Evolutionary conservation across 2,329 filamentous ascomycete genomes (phyloP), one percentile per base, ranked within the genome.

Genomic region (Sporothrix dimorphospora): DNA sequence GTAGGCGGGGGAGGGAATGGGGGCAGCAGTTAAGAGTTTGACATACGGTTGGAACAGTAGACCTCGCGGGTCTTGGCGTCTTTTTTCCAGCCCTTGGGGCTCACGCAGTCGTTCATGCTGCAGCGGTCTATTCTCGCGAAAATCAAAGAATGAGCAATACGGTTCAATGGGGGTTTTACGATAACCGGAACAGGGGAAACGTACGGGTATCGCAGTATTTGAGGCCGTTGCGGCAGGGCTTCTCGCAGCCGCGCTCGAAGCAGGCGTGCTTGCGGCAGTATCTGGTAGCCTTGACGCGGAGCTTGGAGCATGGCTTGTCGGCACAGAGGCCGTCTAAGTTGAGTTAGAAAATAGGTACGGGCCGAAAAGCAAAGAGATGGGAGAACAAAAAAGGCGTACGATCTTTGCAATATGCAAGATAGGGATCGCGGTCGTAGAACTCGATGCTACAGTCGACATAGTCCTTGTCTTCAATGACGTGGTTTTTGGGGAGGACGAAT

Each of bases 261-360:
- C 74, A 75, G 49, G 67, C 73, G 30, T 75, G 74, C 47, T 72
- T 71, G 30, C 61, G 66, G 66, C 74, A 75, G 69, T 71, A 49
- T 1, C 40, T n/a, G 9, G 72, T 67, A 4, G 49, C 57, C 16
- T 45, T 65, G 14, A 72, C 38, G 21, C 73, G 68, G 3, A 72
- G 27, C 11, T 68, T 71, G 0, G 12, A 19, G 71, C 74, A 74
- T 3, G 21, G 1, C 1, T 11, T 24, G 14, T 47, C 38, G 1
- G 45, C 51, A 30, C 73, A 74, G 19, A 53, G 4, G 16, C 66
- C 73, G 38, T 74, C 72, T 73, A 34, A 16, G 49, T 12, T 5
- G 19, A 11, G 19, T 72, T 40, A 42, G 59, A 63, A 19, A 12
- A n/a, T n/a, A 7, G n/a, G 5, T 11, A 14, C 3, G 4, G 21